Conservation (phyloP, 148 eudicot genomes). For the Gaultheria prostrata region DNA sequence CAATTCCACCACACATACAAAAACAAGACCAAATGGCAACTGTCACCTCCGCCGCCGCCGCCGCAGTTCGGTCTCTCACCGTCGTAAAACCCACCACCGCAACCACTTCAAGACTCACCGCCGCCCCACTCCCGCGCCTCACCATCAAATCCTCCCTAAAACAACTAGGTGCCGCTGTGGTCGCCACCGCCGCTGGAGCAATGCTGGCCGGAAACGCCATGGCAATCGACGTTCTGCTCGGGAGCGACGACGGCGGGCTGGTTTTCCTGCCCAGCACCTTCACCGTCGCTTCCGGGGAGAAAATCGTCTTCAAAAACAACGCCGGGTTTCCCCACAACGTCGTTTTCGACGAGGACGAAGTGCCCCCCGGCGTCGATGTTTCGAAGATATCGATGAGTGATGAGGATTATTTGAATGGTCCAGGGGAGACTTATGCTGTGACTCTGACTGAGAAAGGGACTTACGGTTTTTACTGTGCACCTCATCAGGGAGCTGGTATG, state of each 20-base stretch:
- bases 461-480: constrained; percentile 77
- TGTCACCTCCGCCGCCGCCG: constrained; percentile 54
- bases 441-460: constrained; percentile 76
- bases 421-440: constrained; percentile 65
- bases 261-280: constrained; percentile 58
- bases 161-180: constrained; percentile 47
- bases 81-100: constrained; percentile 53
- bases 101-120: constrained; percentile 29
- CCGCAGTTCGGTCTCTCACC: constrained; percentile 69
- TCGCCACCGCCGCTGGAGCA: constrained; percentile 73
- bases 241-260: constrained; percentile 52
- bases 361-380: constrained; percentile 72
- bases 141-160: constrained; percentile 68
- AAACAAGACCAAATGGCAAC: constrained; percentile 51
- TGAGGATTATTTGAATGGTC: constrained; percentile 58
- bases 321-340: constrained; percentile 96
- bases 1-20: neutral
- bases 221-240: constrained; percentile 66
- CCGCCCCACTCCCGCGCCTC: constrained; percentile 31
- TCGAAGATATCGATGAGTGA: constrained; percentile 71
- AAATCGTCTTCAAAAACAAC: constrained; percentile 79
- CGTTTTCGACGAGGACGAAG: constrained; percentile 80
- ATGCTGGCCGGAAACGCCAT: constrained; percentile 68
- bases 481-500: constrained; percentile 98
- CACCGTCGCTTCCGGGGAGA: constrained; percentile 61